Evolutionary conservation across 2,329 filamentous ascomycete species (phyloP).

Genomic region (Beauveria caledonica): DNA sequence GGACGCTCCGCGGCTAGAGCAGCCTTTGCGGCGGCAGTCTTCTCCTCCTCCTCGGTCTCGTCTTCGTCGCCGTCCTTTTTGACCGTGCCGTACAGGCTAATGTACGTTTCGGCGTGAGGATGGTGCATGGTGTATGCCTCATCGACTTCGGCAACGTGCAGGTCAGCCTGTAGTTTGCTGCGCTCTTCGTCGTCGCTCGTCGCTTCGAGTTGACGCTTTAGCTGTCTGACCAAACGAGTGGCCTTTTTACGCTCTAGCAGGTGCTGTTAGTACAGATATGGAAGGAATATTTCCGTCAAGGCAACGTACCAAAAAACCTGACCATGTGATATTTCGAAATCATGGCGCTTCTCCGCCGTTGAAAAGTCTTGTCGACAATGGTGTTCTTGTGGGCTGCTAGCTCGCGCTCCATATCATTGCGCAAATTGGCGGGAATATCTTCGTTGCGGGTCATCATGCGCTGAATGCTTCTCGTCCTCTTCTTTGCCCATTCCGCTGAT

Average conservation of each 20-base stretch:
- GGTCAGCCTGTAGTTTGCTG: slow-evolving; percentile 42
- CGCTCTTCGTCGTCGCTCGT: slow-evolving; percentile 43
- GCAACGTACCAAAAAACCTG: slow-evolving; percentile 64
- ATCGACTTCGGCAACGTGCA: slow-evolving; percentile 66
- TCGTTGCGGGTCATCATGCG: slow-evolving; percentile 53
- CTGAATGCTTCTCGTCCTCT: slow-evolving; percentile 61
- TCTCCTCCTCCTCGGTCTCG: slow-evolving; percentile 28
- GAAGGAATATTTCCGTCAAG: neutral
- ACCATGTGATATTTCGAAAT: slow-evolving; percentile 77
- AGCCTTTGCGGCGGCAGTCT: slow-evolving; percentile 33
- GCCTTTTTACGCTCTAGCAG: slow-evolving; percentile 65
- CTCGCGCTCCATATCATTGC: slow-evolving; percentile 64
- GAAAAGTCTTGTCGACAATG: slow-evolving; percentile 48
- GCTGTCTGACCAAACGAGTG: slow-evolving; percentile 55
- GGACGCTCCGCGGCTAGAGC: slow-evolving; percentile 39
- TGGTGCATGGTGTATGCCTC: slow-evolving; percentile 67
- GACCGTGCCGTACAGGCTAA: slow-evolving; percentile 48
- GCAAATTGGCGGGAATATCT: slow-evolving; percentile 58
- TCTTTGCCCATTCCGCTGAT: slow-evolving; percentile 56
- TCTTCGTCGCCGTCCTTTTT: slow-evolving; percentile 28
- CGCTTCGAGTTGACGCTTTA: slow-evolving; percentile 48
- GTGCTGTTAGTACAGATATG: neutral
- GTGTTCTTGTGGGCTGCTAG: slow-evolving; percentile 58
- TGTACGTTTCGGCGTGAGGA: slow-evolving; percentile 63
- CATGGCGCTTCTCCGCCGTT: slow-evolving; percentile 59